phyloP scores from a whole-genome alignment of 257 asterid genomes.

The Rehmannia glutinosa region DNA sequence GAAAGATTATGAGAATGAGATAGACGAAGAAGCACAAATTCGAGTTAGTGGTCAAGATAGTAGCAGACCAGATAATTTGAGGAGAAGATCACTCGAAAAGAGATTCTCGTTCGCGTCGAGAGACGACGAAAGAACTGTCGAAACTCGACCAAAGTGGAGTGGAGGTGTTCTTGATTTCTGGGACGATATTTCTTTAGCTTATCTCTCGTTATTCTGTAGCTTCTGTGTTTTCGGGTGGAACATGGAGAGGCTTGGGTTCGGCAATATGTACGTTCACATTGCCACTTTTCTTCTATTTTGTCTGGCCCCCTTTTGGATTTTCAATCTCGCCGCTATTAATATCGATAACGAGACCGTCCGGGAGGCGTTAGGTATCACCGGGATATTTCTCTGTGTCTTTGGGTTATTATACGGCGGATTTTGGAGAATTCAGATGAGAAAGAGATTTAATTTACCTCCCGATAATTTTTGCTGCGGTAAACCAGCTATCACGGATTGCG shows the following conservation, averaged over 20 bases:
- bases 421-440: constrained; percentile 90
- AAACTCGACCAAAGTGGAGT: constrained; percentile 67
- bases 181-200: constrained; percentile 76
- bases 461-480: constrained; percentile 48
- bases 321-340: constrained; percentile 72
- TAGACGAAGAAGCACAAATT: constrained; percentile 62
- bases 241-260: constrained; percentile 85
- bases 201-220: constrained; percentile 69
- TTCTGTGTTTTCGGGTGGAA: constrained; percentile 91
- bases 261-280: constrained; percentile 88
- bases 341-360: constrained; percentile 58
- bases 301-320: constrained; percentile 78
- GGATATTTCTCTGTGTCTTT: constrained; percentile 65
- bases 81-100: constrained; percentile 46
- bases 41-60: constrained; percentile 27
- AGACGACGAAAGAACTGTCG: constrained; percentile 34
- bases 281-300: constrained; percentile 76
- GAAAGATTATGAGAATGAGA: constrained; percentile 51
- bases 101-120: constrained; percentile 54
- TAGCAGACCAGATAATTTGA: constrained; percentile 22
- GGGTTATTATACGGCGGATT: constrained; percentile 78
- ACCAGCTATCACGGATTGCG: constrained; percentile 59
- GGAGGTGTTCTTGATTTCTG: constrained; percentile 77
- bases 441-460: constrained; percentile 61
- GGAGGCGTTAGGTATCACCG: constrained; percentile 56